phyloP scores from a whole-genome alignment of 2,329 filamentous ascomycete species.

The Paraphaeosphaeria sporulosa region DNA sequence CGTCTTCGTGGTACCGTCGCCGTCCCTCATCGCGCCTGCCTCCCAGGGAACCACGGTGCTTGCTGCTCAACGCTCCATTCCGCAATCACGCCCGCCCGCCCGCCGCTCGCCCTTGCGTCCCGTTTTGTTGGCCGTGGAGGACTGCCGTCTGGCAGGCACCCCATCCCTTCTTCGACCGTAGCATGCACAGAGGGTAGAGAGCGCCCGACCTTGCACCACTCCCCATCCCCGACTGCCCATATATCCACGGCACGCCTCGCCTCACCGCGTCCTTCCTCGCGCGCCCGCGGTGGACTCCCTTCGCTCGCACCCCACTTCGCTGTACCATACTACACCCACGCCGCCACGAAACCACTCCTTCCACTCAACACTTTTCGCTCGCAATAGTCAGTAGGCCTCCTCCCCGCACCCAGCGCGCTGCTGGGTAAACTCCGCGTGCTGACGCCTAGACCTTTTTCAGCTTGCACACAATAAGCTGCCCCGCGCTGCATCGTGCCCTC shows the following conservation, averaged over 20 bases:
- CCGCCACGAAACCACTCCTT: slow-evolving; percentile 29
- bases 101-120: slow-evolving; percentile 43
- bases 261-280: slow-evolving; percentile 29
- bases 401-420: slow-evolving; percentile 19
- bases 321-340: slow-evolving; percentile 30
- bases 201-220: slow-evolving; percentile 37
- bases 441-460: slow-evolving; percentile 44
- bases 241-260: slow-evolving; percentile 32
- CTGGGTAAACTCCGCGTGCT: slow-evolving; percentile 32
- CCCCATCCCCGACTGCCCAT: slow-evolving; percentile 37
- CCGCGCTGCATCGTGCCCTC: slow-evolving; percentile 23
- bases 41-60: neutral
- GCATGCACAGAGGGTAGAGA: slow-evolving; percentile 48
- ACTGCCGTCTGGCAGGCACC: slow-evolving; percentile 48
- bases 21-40: slow-evolving; percentile 2
- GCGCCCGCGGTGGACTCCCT: slow-evolving; percentile 29
- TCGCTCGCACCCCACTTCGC: slow-evolving; percentile 31
- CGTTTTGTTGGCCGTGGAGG: slow-evolving; percentile 29
- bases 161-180: slow-evolving; percentile 49
- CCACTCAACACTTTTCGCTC: slow-evolving; percentile 21
- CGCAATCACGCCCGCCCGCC: slow-evolving; percentile 27
- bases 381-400: slow-evolving; percentile 26
- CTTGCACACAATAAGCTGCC: slow-evolving; percentile 35
- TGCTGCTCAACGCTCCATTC: slow-evolving; percentile 27
- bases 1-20: neutral